A percentile compares a stretch with the other conserved stretches of the same genome.
Conservation (phyloP, 192 early-diverging fungal species). For the Geosiphon pyriformis region DNA sequence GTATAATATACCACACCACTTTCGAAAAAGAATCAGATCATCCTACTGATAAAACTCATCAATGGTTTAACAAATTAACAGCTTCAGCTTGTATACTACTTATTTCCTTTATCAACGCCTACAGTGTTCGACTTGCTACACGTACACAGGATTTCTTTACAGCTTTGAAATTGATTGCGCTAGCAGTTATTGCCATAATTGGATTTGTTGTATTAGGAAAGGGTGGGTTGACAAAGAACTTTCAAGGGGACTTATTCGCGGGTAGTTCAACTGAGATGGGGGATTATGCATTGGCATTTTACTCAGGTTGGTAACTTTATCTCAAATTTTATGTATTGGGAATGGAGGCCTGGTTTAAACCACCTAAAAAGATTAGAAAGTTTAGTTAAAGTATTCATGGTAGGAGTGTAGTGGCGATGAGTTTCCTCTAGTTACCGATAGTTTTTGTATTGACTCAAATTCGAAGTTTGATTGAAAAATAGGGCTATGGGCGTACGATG, state of each 20-base stretch:
- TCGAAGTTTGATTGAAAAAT: constrained; percentile 28
- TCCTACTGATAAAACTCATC: constrained; percentile 29
- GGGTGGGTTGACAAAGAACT: constrained; percentile 48
- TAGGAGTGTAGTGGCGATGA: too few species aligned
- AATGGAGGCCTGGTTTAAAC: too few species aligned
- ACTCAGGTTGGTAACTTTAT: constrained; percentile 43
- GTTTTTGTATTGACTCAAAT: not conserved
- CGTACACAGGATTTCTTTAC: constrained; percentile 70
- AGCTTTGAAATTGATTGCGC: constrained; percentile 61
- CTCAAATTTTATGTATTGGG: not conserved
- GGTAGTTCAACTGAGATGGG: constrained; percentile 50
- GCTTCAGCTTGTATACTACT: constrained; percentile 54
- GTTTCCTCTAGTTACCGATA: too few species aligned
- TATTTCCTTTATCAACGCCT: constrained; percentile 60
- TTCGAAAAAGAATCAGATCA: constrained; percentile 26
- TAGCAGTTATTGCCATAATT: constrained; percentile 59
- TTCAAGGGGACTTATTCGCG: constrained; percentile 55
- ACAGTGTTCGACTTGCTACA: constrained; percentile 59
- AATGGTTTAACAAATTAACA: constrained; percentile 47
- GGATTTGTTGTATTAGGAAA: constrained; percentile 63
- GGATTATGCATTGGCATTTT: constrained; percentile 69
- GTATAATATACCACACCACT: constrained; percentile 56
- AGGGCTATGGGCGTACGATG: constrained; percentile 61
- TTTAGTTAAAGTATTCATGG: too few species aligned
- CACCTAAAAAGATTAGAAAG: too few species aligned